Evolutionary conservation across 164 flowering plant genomes (phyloP), one percentile per base, ranked within the genome.

Genomic region (Berberis vulgaris): DNA sequence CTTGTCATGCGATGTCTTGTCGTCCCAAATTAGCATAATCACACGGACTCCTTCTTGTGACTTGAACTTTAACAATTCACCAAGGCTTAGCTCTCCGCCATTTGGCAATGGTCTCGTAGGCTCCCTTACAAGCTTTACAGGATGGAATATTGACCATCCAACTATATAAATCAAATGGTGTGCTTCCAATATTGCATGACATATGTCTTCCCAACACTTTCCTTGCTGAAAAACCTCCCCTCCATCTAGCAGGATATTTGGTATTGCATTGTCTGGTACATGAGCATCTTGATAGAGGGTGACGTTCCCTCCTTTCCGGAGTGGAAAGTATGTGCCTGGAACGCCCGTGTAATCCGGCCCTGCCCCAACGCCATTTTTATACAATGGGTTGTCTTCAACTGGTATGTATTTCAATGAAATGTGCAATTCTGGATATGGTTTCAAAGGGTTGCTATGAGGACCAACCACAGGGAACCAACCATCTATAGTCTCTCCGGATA

Each of bases 251-350:
- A 8, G 59, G 59, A 82, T 81, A 44, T 86, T 77, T 41, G 89
- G 91, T 47, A 89, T 72, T 72, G 62, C 69, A 2, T 39, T 59
- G 44, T 82, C 74, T 41, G 82, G 82, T 10, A 85, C 74, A 63
- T 89, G 93, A 10, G 89, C 91, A 72, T 86, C 93, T 75, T 89
- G 96, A 69, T 89, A 86, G 8, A 89, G 80, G 12, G 84, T 86
- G 39, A 86, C 74, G 38, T 42, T 62, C 46, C 88, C 82, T 58
- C 93, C 89, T 82, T 76, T 81, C 6, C 80, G 76, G 10, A 85
- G 76, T 4, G 91, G 93, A 57, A 86, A 85, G 65, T 84, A 87
- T 43, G 89, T 76, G 38, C 76, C 76, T 26, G 84, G 81, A 43
- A 87, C 88, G 39, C 91, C 91, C 10, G 4, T 1, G 60, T 76